phyloP scores from a whole-genome alignment of 768 basidiomycete species.

The Amanita jacksonii region DNA sequence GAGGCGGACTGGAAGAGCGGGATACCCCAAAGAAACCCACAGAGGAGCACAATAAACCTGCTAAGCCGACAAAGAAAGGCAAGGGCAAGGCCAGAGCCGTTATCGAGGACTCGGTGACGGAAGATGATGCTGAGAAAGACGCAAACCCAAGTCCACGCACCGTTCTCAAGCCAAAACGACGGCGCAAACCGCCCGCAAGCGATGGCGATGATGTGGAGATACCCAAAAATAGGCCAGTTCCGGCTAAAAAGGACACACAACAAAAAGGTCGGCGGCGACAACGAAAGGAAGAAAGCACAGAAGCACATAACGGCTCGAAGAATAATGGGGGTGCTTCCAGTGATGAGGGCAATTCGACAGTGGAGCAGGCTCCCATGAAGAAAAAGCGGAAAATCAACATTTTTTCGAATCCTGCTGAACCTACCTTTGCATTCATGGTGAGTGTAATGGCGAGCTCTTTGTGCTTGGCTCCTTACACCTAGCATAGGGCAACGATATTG shows the following conservation, averaged over 20 bases:
- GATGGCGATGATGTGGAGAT: slow-evolving; percentile 1
- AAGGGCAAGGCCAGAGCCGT: slow-evolving; percentile 25
- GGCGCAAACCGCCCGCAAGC: background rate
- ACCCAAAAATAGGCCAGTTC: background rate
- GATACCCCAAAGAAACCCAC: slow-evolving; percentile 1
- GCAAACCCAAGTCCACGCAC: background rate
- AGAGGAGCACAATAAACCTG: background rate
- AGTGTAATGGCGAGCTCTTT: slow-evolving; percentile 8
- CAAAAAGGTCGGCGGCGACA: slow-evolving; percentile 7
- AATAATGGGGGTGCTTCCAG: background rate
- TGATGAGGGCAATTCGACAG: background rate
- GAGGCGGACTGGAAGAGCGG: slow-evolving; percentile 1
- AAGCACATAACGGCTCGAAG: background rate
- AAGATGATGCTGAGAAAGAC: slow-evolving; percentile 1
- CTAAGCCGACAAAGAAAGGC: slow-evolving; percentile 10
- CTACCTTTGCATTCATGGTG: slow-evolving; percentile 35
- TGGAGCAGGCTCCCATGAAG: slow-evolving; percentile 30
- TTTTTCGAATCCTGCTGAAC: slow-evolving; percentile 33
- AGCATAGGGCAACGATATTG: slow-evolving; percentile 19
- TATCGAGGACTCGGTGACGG: slow-evolving; percentile 11
- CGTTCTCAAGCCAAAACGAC: slow-evolving; percentile 1
- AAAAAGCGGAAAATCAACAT: slow-evolving; percentile 65
- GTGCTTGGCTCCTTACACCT: background rate
- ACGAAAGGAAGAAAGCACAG: slow-evolving; percentile 7
- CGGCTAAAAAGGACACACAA: background rate